A percentile compares a stretch with the other conserved stretches of the same genome.
Conservation (phyloP, 345 rosid species). For the Murraya paniculata region DNA sequence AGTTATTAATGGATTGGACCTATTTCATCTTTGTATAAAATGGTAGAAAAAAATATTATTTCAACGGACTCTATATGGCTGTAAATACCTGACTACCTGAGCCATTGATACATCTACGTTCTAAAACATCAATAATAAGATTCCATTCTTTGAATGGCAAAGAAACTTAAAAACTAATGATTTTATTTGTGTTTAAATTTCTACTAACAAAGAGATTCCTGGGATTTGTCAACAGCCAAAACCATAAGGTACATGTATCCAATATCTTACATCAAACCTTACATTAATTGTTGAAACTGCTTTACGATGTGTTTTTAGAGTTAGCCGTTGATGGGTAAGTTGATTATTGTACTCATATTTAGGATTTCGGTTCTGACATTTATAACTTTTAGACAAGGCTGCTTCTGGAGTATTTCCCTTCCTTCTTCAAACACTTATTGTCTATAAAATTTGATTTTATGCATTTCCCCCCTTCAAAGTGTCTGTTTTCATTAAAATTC, state of each 20-base stretch:
- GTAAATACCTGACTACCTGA: neutral
- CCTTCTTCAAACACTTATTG: neutral
- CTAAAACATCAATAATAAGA: neutral
- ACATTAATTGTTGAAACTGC: neutral
- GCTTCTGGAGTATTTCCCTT: neutral
- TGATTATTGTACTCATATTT: too few species aligned
- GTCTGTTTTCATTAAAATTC: neutral
- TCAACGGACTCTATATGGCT: neutral
- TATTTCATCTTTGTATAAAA: neutral
- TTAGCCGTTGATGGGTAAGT: neutral
- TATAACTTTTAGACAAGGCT: neutral
- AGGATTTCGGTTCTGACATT: neutral
- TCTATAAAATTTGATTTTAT: neutral
- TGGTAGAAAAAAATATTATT: neutral
- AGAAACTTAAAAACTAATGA: neutral
- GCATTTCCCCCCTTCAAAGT: neutral
- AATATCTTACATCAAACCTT: neutral
- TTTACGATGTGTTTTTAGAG: neutral
- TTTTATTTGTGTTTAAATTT: neutral
- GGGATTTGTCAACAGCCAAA: neutral
- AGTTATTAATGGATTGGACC: neutral
- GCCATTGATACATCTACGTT: neutral
- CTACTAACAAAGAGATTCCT: neutral
- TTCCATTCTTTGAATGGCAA: too few species aligned
- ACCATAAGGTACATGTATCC: neutral